Evolutionary conservation across 495 filamentous ascomycete genomes (phyloP).

Genomic region (Penicillium dipodomyicola): DNA sequence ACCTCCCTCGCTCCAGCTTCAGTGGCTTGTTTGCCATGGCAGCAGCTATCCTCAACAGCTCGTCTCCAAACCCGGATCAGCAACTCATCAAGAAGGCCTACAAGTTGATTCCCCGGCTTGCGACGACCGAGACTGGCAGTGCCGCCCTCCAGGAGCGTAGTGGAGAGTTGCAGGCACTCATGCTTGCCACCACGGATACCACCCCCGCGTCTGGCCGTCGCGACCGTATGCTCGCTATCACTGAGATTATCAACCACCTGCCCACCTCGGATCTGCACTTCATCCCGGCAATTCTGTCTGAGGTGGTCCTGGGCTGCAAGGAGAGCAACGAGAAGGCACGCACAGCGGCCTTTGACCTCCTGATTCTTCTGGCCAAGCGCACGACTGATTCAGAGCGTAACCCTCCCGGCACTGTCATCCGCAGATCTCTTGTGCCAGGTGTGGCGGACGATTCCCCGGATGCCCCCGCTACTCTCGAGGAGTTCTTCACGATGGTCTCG

Average conservation of each 20-base stretch:
- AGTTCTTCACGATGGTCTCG: conserved; percentile 97
- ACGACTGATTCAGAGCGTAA: conserved; percentile 57
- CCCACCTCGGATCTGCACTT: conserved; percentile 79
- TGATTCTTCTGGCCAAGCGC: conserved; percentile 82
- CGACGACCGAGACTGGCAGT: conserved; percentile 70
- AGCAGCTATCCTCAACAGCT: conserved; percentile 68
- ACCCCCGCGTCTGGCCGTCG: conserved; percentile 77
- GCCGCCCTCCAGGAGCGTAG: conserved; percentile 69
- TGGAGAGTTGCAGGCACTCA: conserved; percentile 70
- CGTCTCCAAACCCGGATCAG: conserved; percentile 56
- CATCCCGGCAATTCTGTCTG: conserved; percentile 84
- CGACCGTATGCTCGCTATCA: conserved; percentile 80
- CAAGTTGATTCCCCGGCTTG: conserved; percentile 88
- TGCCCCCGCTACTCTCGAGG: conserved; percentile 76
- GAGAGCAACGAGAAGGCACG: conserved; percentile 94
- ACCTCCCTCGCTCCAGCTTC: conserved; percentile 82
- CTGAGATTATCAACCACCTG: conserved; percentile 72
- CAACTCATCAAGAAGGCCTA: conserved; percentile 99
- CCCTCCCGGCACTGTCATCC: conserved; percentile 66
- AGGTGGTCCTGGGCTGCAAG: conserved; percentile 92
- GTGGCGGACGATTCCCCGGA: conserved; percentile 78
- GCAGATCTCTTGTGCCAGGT: conserved; percentile 78
- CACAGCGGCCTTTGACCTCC: conserved; percentile 81
- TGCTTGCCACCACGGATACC: conserved; percentile 74
- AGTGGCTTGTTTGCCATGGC: conserved; percentile 78